Evolutionary conservation across 768 basidiomycete species (phyloP).

Genomic region (Xanthoconium purpureum): DNA sequence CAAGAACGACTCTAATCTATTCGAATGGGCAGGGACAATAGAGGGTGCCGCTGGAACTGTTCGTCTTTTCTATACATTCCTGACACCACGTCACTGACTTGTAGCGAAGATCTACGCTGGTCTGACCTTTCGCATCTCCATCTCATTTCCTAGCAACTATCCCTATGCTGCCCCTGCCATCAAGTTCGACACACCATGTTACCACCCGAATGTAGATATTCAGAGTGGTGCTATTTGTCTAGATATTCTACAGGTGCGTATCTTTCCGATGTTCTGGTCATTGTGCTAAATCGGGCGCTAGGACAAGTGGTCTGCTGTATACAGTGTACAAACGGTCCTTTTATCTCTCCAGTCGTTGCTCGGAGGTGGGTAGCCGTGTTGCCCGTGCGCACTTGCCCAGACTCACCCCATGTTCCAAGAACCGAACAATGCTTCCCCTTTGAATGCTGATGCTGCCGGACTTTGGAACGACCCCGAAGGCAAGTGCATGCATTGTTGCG

Average conservation of each 20-base stretch:
- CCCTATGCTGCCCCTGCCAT: conserved; percentile 84
- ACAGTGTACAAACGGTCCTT: conserved; percentile 87
- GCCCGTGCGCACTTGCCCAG: not conserved
- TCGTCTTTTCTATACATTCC: not conserved
- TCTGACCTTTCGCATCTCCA: conserved; percentile 77
- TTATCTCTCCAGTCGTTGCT: conserved; percentile 84
- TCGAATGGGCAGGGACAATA: conserved; percentile 89
- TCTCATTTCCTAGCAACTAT: conserved; percentile 84
- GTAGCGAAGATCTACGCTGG: conserved; percentile 66
- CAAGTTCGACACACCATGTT: conserved; percentile 87
- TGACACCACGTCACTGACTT: not conserved
- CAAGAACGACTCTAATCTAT: conserved; percentile 79
- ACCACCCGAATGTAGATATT: conserved; percentile 88
- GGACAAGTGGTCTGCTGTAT: conserved; percentile 94
- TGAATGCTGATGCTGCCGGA: conserved; percentile 82
- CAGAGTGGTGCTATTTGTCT: conserved; percentile 74
- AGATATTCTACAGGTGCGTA: conserved; percentile 77
- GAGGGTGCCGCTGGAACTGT: conserved; percentile 76
- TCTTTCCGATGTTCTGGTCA: too few species aligned
- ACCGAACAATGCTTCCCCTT: conserved; percentile 89
- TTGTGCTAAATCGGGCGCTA: conserved; percentile 28
- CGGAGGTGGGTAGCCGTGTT: conserved; percentile 57
- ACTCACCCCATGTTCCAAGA: conserved; percentile 42
- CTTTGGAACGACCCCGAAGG: conserved; percentile 76
- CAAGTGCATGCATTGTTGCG: conserved; percentile 25